Evolutionary conservation across 225 moss, liverwort and hornwort genomes (phyloP), one percentile per base, ranked within the genome.

Genomic region (Neckera pumila): DNA sequence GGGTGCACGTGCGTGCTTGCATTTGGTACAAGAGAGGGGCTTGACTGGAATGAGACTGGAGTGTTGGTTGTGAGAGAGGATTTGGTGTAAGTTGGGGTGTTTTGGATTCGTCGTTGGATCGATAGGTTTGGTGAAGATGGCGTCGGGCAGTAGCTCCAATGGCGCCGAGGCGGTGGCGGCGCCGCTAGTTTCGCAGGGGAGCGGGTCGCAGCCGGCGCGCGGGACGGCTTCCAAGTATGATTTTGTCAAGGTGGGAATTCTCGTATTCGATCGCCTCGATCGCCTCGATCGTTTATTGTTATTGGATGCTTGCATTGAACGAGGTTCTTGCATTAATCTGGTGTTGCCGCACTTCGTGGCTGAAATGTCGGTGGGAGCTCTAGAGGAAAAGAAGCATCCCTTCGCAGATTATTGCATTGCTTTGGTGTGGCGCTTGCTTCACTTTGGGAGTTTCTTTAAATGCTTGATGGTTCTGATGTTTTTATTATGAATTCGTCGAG

Each of bases 211-310:
- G 87, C 93, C 94, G 5, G 88, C 95, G 14, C 94, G 97, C 36
- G 95, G 95, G 61, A 95, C 97, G 26, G 95, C 98, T n/a, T 98
- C 98, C 59, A 98, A 98, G 74, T 98, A 98, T 74, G 98, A 98
- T 89, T 98, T 98, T 62, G 98, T 98, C 69, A 98, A 98, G 96
- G 98, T 97, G 16, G 15, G 81, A 15, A 62, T 81, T 57, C 33
- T 61, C 30, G 81, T 81, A 33, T 14, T 7, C n/a, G n/a, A n/a
- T n/a, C 58, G 7, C 27, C 18, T 40, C 28, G 40, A 58, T 12
- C 58, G 7, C 27, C 18, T 40, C 28, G 40, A 58, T 12, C 18
- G 10, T 79, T 12, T 11, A 17, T 27, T 57, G 26, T 28, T 60
- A 60, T 42, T 42, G 20, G 12, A 34, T 53, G 57, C 7, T 56